These are phyloP conservation scores for Trametes versicolor DNA, from an alignment of 1,284 basidiomycete genomes.

Conservation along the genomic window DNA sequence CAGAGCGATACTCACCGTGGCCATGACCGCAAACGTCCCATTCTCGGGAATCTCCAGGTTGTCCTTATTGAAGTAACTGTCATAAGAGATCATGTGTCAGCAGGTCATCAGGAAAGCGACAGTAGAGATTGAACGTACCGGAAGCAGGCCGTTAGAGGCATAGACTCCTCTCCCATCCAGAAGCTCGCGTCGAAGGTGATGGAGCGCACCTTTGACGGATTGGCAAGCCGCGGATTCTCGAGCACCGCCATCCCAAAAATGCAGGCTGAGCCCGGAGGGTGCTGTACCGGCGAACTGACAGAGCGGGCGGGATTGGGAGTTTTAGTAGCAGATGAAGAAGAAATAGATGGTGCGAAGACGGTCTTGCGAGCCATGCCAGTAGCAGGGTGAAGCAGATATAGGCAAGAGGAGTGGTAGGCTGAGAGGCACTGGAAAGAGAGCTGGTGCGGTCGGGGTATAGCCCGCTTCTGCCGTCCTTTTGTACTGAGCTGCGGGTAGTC, in stretches of 20 bases:
- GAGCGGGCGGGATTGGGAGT: neutral
- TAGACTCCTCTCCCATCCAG: neutral
- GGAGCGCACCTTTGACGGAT: neutral
- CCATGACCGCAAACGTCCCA: neutral
- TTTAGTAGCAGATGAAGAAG: neutral
- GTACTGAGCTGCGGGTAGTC: neutral
- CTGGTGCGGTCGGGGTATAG: no score
- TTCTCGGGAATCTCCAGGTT: neutral
- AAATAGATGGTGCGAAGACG: neutral
- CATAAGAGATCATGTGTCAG: neutral
- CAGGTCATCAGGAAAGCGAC: neutral
- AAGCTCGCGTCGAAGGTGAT: neutral
- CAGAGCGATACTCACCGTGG: neutral
- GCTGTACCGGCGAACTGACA: neutral
- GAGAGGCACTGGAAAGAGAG: neutral
- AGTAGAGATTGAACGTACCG: neutral
- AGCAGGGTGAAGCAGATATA: neutral
- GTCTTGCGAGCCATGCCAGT: neutral
- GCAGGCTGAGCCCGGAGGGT: neutral
- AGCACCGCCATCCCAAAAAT: neutral
- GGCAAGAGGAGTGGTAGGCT: neutral
- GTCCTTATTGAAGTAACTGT: neutral
- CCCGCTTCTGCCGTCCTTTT: neutral
- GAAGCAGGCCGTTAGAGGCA: neutral
- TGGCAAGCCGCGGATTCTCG: neutral